Percentiles rank a stretch among this genome's conserved stretches.
phyloP scores from a whole-genome alignment of 257 asterid genomes.

The Rubia yunnanensis region DNA sequence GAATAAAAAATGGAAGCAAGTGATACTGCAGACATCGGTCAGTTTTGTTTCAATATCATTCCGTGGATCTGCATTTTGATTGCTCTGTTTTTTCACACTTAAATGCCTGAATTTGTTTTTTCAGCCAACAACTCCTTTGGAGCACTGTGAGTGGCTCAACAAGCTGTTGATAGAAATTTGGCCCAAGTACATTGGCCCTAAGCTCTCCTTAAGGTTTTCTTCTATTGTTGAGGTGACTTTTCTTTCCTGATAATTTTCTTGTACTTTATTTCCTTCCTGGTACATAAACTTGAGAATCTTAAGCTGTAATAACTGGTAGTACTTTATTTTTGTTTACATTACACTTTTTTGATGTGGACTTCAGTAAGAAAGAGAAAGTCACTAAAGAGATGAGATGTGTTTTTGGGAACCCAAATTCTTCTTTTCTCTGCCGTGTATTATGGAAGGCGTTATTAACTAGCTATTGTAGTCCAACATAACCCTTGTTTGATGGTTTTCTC shows the following conservation, averaged over 20 bases:
- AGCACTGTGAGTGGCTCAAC: constrained; percentile 98
- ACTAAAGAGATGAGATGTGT: not conserved
- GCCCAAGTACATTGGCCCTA: constrained; percentile 64
- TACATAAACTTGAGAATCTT: not conserved
- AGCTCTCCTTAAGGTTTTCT: constrained; percentile 77
- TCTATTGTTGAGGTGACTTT: constrained; percentile 75
- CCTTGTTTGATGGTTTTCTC: not conserved
- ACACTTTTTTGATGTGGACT: not conserved
- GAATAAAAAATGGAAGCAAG: constrained; percentile 85
- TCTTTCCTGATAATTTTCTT: constrained; percentile 3
- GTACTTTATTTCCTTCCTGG: not conserved
- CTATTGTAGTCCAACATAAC: not conserved
- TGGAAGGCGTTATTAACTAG: not conserved
- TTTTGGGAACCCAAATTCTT: not conserved
- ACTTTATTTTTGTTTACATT: not conserved
- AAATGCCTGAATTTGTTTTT: constrained; percentile 1
- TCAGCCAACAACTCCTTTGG: constrained; percentile 82
- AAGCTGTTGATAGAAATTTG: constrained; percentile 70
- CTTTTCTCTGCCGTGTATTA: not conserved
- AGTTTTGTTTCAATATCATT: constrained; percentile 12
- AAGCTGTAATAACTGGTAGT: not conserved
- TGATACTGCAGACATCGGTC: constrained; percentile 61
- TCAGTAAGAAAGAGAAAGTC: not conserved
- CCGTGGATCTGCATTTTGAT: not conserved
- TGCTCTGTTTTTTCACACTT: not conserved